These are phyloP conservation scores for Rhodotorula mucilaginosa DNA, from an alignment of 1,284 basidiomycete species.

Conservation along the genomic window DNA sequence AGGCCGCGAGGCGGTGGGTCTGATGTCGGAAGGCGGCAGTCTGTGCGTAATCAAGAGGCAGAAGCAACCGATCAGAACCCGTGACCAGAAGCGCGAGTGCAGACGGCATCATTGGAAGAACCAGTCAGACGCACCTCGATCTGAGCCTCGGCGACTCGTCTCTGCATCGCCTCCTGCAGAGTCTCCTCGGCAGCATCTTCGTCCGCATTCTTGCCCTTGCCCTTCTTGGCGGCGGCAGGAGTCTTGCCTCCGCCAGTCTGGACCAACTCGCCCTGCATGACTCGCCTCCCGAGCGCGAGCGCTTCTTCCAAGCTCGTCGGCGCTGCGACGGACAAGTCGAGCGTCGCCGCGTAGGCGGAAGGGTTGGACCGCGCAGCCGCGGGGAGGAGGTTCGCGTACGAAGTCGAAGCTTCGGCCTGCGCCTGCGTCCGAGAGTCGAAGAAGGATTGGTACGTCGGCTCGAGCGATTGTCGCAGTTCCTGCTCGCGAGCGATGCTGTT, in stretches of 20 bases:
- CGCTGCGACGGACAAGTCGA: slow-evolving; percentile 13
- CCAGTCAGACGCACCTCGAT: slow-evolving; percentile 9
- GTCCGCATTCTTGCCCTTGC: slow-evolving; percentile 10
- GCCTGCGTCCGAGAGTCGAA: slow-evolving; percentile 11
- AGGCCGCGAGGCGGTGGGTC: slow-evolving; percentile 24
- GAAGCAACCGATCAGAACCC: too few species aligned
- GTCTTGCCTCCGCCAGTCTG: neutral
- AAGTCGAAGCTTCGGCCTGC: neutral
- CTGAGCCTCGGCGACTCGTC: slow-evolving; percentile 10
- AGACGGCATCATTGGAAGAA: neutral
- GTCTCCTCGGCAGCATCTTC: neutral
- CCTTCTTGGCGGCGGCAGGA: neutral
- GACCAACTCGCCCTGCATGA: slow-evolving; percentile 9
- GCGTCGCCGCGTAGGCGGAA: slow-evolving; percentile 6
- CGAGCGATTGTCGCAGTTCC: slow-evolving; percentile 16
- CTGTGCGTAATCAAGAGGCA: neutral
- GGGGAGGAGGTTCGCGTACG: neutral
- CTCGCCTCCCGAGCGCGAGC: slow-evolving; percentile 11
- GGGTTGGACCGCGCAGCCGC: neutral
- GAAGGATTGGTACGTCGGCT: slow-evolving; percentile 22
- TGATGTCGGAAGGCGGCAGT: slow-evolving; percentile 21
- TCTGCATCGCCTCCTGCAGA: neutral
- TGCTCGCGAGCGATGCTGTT: slow-evolving; percentile 33
- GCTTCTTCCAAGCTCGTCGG: slow-evolving; percentile 22
- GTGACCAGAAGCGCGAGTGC: neutral